phyloP scores from a whole-genome alignment of 140 eudicot genomes.

The Cichorium intybus region DNA sequence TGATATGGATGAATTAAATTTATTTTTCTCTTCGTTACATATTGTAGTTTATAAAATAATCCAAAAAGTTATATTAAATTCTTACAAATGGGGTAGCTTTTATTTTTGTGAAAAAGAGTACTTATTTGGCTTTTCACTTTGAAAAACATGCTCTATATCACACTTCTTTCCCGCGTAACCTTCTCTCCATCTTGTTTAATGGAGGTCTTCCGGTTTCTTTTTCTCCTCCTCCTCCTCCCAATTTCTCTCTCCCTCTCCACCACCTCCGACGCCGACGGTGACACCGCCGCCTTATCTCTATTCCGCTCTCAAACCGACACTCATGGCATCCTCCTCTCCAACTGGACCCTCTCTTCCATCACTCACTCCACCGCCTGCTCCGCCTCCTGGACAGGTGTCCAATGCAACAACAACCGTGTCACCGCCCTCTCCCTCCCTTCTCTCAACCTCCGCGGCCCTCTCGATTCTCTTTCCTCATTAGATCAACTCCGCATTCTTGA shows the following conservation, averaged over 20 bases:
- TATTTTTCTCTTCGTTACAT: no score
- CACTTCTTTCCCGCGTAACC: slow-evolving; percentile 42
- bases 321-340: slow-evolving; percentile 71
- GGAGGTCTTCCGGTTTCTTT: slow-evolving; percentile 20
- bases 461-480: slow-evolving; percentile 66
- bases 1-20: no score
- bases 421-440: slow-evolving; percentile 58
- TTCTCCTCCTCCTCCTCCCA: slow-evolving; percentile 34
- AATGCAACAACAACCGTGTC: slow-evolving; percentile 70
- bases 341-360: slow-evolving; percentile 70
- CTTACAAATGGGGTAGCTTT: neutral
- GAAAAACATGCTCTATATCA: slow-evolving; percentile 28
- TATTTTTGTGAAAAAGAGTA: neutral
- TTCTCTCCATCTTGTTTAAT: slow-evolving; percentile 15
- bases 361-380: slow-evolving; percentile 62
- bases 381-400: slow-evolving; percentile 60
- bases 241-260: slow-evolving; percentile 19
- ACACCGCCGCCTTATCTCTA: slow-evolving; percentile 74
- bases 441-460: slow-evolving; percentile 78
- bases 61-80: no score
- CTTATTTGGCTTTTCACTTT: slow-evolving; percentile 15
- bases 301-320: slow-evolving; percentile 82
- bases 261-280: slow-evolving; percentile 41
- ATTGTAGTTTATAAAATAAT: no score
- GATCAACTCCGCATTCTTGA: slow-evolving; percentile 85